Conservation (phyloP, 2,329 filamentous ascomycete genomes). For the Aspergillus uvarum region DNA sequence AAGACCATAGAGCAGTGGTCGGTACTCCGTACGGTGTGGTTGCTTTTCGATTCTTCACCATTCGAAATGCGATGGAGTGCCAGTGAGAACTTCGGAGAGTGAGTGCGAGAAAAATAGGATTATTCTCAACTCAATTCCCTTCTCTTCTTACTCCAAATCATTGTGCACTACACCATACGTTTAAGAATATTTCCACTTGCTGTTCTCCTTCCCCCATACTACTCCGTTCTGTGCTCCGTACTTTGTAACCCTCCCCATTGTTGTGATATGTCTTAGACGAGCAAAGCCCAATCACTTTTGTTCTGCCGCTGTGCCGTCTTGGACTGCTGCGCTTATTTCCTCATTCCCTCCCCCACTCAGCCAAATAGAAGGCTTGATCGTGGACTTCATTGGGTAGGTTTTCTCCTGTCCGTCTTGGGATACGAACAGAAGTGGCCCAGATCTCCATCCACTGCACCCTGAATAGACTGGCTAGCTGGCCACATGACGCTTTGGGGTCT, state of each 20-base stretch:
- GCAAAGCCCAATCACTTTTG: background rate
- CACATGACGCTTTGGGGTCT: background rate
- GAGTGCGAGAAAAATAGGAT: no score
- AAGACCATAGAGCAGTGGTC: no score
- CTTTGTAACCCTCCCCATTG: background rate
- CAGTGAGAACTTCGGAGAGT: no score
- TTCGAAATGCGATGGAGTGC: no score
- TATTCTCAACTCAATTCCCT: no score
- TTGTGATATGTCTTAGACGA: constrained; percentile 6
- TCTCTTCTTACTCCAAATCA: no score
- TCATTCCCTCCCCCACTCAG: background rate
- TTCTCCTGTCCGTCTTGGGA: background rate
- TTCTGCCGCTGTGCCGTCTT: background rate
- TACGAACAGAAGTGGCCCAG: constrained; percentile 1
- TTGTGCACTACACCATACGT: no score
- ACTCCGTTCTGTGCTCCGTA: background rate
- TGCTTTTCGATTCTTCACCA: no score
- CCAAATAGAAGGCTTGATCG: background rate
- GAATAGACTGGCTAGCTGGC: background rate
- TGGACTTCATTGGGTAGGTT: constrained; percentile 5
- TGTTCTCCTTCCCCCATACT: background rate
- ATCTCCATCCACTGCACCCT: background rate
- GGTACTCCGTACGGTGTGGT: no score
- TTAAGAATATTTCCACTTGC: background rate
- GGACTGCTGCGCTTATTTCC: background rate